Evolutionary conservation across 371 early-diverging fungal genomes (phyloP).

Genomic region (Mortierella sp.): DNA sequence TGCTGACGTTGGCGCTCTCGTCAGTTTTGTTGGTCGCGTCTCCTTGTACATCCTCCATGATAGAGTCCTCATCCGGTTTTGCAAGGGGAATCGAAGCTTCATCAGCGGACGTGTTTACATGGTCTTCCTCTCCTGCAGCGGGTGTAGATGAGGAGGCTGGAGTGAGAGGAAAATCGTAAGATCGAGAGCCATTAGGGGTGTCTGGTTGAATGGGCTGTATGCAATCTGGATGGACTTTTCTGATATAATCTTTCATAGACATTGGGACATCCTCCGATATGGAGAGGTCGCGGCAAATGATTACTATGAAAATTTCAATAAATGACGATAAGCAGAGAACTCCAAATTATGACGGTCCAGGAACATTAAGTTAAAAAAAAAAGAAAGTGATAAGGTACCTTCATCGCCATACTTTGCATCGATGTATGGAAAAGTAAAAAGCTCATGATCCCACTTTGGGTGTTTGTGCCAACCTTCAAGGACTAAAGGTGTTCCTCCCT

Average conservation of each 20-base stretch:
- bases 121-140: constrained; percentile 1
- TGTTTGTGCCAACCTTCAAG: constrained; percentile 59
- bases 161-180: neutral
- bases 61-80: neutral
- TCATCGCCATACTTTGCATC: constrained; percentile 33
- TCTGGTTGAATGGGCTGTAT: constrained; percentile 1
- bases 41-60: constrained; percentile 6
- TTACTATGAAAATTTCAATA: neutral
- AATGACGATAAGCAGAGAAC: neutral
- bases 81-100: neutral
- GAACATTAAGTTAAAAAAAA: neutral
- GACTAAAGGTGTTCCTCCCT: constrained; percentile 61
- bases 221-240: constrained; percentile 19
- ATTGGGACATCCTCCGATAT: constrained; percentile 18
- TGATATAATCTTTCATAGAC: constrained; percentile 36
- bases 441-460: constrained; percentile 42
- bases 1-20: neutral
- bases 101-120: neutral
- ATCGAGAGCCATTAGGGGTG: neutral
- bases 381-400: constrained; percentile 31
- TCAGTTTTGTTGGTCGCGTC: neutral
- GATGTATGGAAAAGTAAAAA: constrained; percentile 57
- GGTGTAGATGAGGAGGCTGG: neutral
- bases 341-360: neutral
- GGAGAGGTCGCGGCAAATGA: constrained; percentile 39